Percentiles rank a stretch among this genome's conserved stretches.
These are phyloP conservation scores for Pseudoturritis turrita DNA, from an alignment of 345 rosid genomes.

Conservation along the genomic window DNA sequence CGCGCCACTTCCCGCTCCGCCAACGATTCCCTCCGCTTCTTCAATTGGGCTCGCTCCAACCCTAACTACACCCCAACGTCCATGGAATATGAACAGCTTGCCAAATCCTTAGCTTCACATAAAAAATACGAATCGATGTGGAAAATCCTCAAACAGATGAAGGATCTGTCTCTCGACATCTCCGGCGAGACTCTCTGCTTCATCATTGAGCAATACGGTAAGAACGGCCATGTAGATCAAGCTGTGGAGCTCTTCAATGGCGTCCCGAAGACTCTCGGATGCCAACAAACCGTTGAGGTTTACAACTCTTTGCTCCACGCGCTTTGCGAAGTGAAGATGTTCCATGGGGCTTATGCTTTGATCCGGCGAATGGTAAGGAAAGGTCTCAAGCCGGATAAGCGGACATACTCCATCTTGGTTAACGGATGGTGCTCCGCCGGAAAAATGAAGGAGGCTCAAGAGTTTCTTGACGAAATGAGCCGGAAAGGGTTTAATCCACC, in stretches of 20 bases:
- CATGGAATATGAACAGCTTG: conserved; percentile 62
- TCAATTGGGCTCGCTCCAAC: conserved; percentile 70
- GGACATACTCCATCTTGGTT: conserved; percentile 58
- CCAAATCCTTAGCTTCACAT: conserved; percentile 52
- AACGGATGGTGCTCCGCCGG: conserved; percentile 86
- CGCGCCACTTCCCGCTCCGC: conserved; percentile 68
- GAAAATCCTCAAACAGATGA: conserved; percentile 71
- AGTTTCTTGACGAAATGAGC: conserved; percentile 83
- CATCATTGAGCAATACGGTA: conserved; percentile 74
- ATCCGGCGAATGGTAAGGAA: conserved; percentile 80
- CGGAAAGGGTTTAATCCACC: conserved; percentile 81
- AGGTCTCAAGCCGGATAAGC: conserved; percentile 57
- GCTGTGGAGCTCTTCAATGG: conserved; percentile 85
- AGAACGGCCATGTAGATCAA: conserved; percentile 65
- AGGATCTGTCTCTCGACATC: conserved; percentile 41
- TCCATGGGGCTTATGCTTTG: conserved; percentile 80
- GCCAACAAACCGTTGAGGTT: conserved; percentile 46
- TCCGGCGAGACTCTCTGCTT: conserved; percentile 58
- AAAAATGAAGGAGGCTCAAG: conserved; percentile 77
- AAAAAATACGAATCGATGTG: conserved; percentile 76
- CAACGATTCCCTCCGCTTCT: conserved; percentile 73
- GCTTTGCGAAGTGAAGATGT: conserved; percentile 75
- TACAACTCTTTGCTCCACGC: conserved; percentile 76
- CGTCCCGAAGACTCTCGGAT: conserved; percentile 41
- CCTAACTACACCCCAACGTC: conserved; percentile 63